A percentile compares a stretch with the other conserved stretches of the same genome.
phyloP scores from a whole-genome alignment of 345 rosid genomes.

The Mallotus nudiflorus region DNA sequence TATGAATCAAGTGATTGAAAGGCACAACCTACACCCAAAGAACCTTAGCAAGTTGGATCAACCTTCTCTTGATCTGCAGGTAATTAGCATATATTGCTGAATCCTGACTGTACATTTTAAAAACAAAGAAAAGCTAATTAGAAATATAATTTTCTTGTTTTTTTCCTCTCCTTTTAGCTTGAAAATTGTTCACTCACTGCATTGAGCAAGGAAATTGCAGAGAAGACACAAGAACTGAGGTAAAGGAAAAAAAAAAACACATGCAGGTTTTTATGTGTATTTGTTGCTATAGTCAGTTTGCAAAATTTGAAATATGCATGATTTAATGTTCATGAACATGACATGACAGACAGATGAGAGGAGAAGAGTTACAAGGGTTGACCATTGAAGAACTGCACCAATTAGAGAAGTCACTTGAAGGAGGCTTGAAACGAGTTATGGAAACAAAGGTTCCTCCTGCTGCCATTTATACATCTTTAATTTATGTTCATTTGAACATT shows the following conservation, averaged over 20 bases:
- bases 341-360: constrained; percentile 33
- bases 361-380: constrained; percentile 39
- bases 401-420: constrained; percentile 27
- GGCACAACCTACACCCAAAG: constrained; percentile 24
- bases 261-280: too few species aligned
- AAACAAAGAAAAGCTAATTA: neutral
- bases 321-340: too few species aligned
- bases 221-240: constrained; percentile 43
- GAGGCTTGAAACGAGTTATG: constrained; percentile 22
- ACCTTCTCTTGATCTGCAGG: constrained; percentile 42
- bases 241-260: too few species aligned
- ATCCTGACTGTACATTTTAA: neutral
- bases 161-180: constrained; percentile 27
- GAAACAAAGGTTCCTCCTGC: constrained; percentile 33
- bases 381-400: constrained; percentile 17
- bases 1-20: constrained; percentile 35
- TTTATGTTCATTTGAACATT: neutral
- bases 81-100: neutral
- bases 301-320: too few species aligned
- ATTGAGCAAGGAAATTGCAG: constrained; percentile 37
- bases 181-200: constrained; percentile 20
- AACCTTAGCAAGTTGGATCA: constrained; percentile 20
- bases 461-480: too few species aligned
- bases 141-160: neutral
- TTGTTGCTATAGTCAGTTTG: too few species aligned